Base-by-base conservation (phyloP, 768 basidiomycete species). In the Boletus coccyginus region DNA sequence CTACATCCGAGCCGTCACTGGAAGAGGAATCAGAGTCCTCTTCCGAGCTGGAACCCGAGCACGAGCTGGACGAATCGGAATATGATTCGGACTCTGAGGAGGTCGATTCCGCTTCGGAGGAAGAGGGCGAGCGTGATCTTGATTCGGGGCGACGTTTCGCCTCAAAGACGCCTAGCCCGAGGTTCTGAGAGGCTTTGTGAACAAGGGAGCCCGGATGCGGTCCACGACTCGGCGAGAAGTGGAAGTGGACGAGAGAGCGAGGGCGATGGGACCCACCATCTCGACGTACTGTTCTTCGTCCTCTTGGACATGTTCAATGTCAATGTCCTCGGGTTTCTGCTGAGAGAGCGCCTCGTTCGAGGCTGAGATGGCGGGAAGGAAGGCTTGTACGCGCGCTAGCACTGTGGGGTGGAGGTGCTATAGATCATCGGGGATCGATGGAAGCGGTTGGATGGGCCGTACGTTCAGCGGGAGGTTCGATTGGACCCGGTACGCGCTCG, bases 91-190 rank as follows among this genome's bases (percentile, higher is more conserved):
- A 55, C 11, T 52, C 63, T 40, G 63, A 68, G 27, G 57, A 56
- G 11, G 35, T 19, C 0, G 59, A 50, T 11, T 58, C 57, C 3
- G 24, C 33, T 2, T 60, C 60, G 31, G 60, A 61, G 17, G 56
- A 61, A 14, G 55, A 70, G 21, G 50, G n/a, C 17, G 60, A 42
- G 50, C 33, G 50, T 10, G 41, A 31, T n/a, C 57, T 49, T 12
- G 57, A 24, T 32, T 24, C 67, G 62, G 49, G 70, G 69, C 41
- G 56, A 36, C 5, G 59, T 63, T 56, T 68, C 1, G 61, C 73
- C 64, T 84, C 82, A 60, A 85, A 85, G 11, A 87, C 73, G 19
- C 86, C 86, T 0, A 87, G 74, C 17, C 86, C 86, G 32, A 87
- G 78, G 65, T 86, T 83, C 86, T 87, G 68, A 40, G 19, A 6